phyloP scores from a whole-genome alignment of 352 stramenopile genomes.

The Globisporangium recalcitrans region DNA sequence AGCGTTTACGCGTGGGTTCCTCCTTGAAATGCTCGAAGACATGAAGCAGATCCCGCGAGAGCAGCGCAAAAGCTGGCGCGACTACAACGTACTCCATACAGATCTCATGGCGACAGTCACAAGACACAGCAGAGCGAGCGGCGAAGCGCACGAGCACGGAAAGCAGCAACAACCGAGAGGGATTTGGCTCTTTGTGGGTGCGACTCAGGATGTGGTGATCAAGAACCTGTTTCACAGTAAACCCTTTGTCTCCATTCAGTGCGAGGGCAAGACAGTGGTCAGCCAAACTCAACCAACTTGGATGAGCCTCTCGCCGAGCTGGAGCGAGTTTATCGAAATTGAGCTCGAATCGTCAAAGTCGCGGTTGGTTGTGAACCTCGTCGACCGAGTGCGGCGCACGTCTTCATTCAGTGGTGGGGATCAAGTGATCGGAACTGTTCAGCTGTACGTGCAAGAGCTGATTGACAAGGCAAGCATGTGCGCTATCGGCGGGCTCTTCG shows the following conservation, averaged over 20 bases:
- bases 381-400: constrained; percentile 26
- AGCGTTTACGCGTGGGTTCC: constrained; percentile 28
- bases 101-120: constrained; percentile 30
- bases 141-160: not conserved
- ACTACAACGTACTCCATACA: constrained; percentile 41
- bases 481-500: constrained; percentile 20
- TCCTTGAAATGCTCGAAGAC: constrained; percentile 34
- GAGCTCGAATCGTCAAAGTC: constrained; percentile 32
- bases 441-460: constrained; percentile 36
- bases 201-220: constrained; percentile 33
- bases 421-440: constrained; percentile 32
- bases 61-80: constrained; percentile 32
- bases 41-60: constrained; percentile 20
- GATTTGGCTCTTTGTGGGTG: constrained; percentile 40
- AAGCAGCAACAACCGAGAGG: constrained; percentile 18
- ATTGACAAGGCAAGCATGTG: constrained; percentile 20
- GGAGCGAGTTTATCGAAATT: constrained; percentile 60
- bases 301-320: constrained; percentile 55
- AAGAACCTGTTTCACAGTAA: constrained; percentile 42
- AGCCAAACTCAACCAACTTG: constrained; percentile 38
- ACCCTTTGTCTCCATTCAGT: constrained; percentile 39
- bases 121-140: not conserved
- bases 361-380: constrained; percentile 35
- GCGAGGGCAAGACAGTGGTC: constrained; percentile 28
- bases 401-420: constrained; percentile 10